Evolutionary conservation across 495 filamentous ascomycete genomes (phyloP).

Genomic region (Aspergillus sclerotiicarbonarius): DNA sequence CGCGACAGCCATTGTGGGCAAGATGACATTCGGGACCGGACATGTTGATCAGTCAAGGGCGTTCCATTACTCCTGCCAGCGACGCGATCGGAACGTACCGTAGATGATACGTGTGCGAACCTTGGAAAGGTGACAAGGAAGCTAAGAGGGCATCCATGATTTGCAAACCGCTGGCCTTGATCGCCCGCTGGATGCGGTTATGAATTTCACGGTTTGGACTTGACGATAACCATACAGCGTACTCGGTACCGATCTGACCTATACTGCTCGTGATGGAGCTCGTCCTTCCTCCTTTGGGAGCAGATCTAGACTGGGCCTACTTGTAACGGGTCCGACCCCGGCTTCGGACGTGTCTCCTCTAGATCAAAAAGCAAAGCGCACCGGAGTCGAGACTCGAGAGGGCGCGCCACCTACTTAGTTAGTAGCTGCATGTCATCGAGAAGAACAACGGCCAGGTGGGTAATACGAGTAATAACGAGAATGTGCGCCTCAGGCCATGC

Average conservation of each 20-base stretch:
- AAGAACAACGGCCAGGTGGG: neutral
- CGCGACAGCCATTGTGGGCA: neutral
- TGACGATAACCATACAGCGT: no score
- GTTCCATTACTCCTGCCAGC: neutral
- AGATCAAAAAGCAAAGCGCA: neutral
- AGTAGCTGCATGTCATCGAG: constrained; percentile 15
- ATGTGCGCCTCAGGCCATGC: constrained; percentile 18
- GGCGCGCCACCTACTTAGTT: neutral
- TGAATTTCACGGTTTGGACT: neutral
- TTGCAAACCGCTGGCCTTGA: neutral
- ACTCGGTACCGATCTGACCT: no score
- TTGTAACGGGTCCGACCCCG: neutral
- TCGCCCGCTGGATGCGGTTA: constrained; percentile 9
- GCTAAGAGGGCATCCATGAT: neutral
- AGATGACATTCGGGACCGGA: neutral
- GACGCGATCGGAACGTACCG: neutral
- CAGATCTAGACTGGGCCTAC: neutral
- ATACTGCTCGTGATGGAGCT: neutral
- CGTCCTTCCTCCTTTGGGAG: neutral
- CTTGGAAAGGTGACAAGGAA: neutral
- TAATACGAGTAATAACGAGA: constrained; percentile 5
- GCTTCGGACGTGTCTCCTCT: neutral
- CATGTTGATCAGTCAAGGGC: neutral
- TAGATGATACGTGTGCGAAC: neutral
- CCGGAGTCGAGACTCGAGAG: neutral